Percentiles rank a stretch among this genome's conserved stretches.
phyloP scores from a whole-genome alignment of 257 asterid species.

The Datura wrightii region DNA sequence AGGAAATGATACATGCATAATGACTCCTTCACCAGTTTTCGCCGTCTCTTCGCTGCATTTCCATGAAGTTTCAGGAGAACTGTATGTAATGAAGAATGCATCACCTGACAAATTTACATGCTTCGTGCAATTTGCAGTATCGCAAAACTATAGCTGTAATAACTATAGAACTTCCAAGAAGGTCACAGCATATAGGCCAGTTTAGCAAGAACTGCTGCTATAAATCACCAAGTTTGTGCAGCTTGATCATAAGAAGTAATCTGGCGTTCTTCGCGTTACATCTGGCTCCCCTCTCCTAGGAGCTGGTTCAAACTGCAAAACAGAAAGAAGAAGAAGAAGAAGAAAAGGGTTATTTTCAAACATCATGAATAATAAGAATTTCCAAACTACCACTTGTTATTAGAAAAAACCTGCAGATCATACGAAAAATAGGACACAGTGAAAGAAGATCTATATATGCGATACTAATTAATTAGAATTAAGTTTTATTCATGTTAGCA shows the following conservation, averaged over 20 bases:
- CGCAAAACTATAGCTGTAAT: slow-evolving; percentile 13
- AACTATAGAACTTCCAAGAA: slow-evolving; percentile 32
- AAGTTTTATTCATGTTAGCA: neutral
- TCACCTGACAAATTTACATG: slow-evolving; percentile 22
- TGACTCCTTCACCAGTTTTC: neutral
- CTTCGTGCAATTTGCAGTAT: slow-evolving; percentile 32
- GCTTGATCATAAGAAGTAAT: slow-evolving; percentile 71
- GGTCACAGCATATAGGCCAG: slow-evolving; percentile 47
- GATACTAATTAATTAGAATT: neutral
- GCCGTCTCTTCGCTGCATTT: neutral
- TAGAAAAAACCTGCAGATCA: neutral
- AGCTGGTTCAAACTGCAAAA: slow-evolving; percentile 84
- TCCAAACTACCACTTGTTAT: neutral
- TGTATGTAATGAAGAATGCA: slow-evolving; percentile 20
- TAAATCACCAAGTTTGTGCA: slow-evolving; percentile 39
- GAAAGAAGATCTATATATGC: neutral
- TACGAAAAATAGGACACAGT: neutral
- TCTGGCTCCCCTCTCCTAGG: slow-evolving; percentile 89
- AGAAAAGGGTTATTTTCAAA: neutral
- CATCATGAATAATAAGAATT: neutral
- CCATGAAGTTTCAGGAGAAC: slow-evolving; percentile 15
- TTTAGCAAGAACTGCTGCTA: slow-evolving; percentile 35
- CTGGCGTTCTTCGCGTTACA: slow-evolving; percentile 90
- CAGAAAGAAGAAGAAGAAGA: neutral
- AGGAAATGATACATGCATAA: slow-evolving; percentile 27